These are phyloP conservation scores for Eucalyptus paniculata DNA, from an alignment of 345 rosid genomes.

Conservation along the genomic window DNA sequence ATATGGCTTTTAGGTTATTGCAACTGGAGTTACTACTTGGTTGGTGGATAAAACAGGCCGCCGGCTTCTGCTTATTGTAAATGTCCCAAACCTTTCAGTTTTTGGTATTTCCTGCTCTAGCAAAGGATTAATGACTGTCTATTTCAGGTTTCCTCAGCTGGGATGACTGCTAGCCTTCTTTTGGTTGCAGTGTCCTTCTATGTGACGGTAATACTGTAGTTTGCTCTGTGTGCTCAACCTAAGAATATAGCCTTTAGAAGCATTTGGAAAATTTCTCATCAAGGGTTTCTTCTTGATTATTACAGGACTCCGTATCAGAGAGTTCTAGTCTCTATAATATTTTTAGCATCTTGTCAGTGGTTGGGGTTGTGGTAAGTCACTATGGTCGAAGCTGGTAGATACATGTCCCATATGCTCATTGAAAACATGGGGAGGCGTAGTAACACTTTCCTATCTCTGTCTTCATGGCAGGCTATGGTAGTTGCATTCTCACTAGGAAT, in stretches of 20 bases:
- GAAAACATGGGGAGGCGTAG: not conserved
- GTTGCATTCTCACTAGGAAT: slow-evolving; percentile 74
- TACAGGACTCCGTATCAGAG: slow-evolving; percentile 43
- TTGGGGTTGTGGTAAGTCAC: slow-evolving; percentile 88
- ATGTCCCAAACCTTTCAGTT: slow-evolving; percentile 5
- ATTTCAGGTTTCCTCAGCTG: slow-evolving; percentile 58
- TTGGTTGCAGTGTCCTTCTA: slow-evolving; percentile 70
- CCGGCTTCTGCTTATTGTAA: slow-evolving; percentile 74
- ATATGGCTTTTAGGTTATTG: slow-evolving; percentile 38
- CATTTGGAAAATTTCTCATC: not conserved
- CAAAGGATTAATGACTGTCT: not conserved
- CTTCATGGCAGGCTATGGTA: slow-evolving; percentile 57
- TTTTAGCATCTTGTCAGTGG: slow-evolving; percentile 58
- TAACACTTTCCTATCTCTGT: not conserved
- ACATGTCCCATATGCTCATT: not conserved
- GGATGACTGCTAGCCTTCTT: slow-evolving; percentile 76
- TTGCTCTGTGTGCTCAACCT: not conserved
- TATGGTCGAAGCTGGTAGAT: not conserved
- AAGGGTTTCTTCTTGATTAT: not conserved
- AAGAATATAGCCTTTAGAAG: not conserved
- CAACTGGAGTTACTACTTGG: slow-evolving; percentile 85
- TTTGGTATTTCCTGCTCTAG: not conserved
- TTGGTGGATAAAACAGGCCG: slow-evolving; percentile 84
- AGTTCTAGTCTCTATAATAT: slow-evolving; percentile 43
- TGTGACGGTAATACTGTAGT: slow-evolving; percentile 26